These are phyloP conservation scores for Hanseniaspora meyeri DNA, from an alignment of 805 yeast species.

Conservation along the genomic window DNA sequence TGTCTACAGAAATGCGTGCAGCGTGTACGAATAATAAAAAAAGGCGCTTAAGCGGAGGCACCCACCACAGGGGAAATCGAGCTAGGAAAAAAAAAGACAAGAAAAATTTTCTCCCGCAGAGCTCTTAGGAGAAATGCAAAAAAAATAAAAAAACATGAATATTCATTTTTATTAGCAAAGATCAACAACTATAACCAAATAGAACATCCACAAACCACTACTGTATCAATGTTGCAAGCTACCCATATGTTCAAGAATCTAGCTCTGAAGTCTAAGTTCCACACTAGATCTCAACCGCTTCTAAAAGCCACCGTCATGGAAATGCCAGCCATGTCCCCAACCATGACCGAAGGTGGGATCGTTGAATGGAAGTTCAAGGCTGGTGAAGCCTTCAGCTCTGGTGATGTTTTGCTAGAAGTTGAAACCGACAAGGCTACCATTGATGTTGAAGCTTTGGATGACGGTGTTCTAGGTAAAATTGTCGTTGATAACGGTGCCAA, in stretches of 20 bases:
- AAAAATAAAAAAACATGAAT: neutral
- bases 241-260: neutral
- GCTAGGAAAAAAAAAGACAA: too few species aligned
- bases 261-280: neutral
- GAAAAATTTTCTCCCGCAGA: neutral
- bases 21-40: too few species aligned
- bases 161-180: neutral
- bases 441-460: conserved; percentile 82
- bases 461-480: conserved; percentile 77
- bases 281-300: conserved; percentile 2
- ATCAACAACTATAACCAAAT: neutral
- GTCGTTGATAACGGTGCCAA: conserved; percentile 56
- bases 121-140: neutral
- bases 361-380: conserved; percentile 78
- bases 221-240: neutral
- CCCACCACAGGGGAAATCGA: too few species aligned
- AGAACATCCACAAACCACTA: neutral
- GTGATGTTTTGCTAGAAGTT: conserved; percentile 73
- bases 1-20: too few species aligned
- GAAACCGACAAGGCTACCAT: conserved; percentile 79
- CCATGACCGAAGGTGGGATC: conserved; percentile 93
- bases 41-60: too few species aligned
- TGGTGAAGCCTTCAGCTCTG: conserved; percentile 62
- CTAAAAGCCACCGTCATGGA: conserved; percentile 39
- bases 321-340: conserved; percentile 99